Base-by-base conservation (phyloP, 352 stramenopile species). In the Phytophthora citricola region DNA sequence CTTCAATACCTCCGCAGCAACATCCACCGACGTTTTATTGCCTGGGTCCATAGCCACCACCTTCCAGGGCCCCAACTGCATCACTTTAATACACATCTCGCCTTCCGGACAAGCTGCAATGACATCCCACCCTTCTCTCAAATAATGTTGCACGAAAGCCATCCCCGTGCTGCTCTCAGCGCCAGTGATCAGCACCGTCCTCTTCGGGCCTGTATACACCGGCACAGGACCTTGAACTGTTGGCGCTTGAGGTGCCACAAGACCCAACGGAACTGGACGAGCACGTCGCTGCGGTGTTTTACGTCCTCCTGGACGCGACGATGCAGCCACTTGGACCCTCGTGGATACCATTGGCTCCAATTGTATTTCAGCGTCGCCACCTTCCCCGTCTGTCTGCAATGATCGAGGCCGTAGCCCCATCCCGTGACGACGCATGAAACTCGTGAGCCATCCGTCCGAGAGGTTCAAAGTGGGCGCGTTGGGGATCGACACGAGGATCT, bases 141-240 rank as follows among this genome's bases (percentile, higher is more conserved):
- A 57, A 46, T 84, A 84, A 45, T 81, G 70, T 38, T 74, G 22
- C 20, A 71, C 70, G 20, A 87, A 71, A 9, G 64, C 70, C 39
- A 81, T 36, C 0, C 78, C 78, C 11, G 79, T 75, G 17, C 62
- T 72, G 34, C 66, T 71, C 45, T 70, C 75, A 17, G 61, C 63
- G 11, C 79, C 79, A 15, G 79, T 85, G 62, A 88, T 81, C 5
- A 85, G 34, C 38, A 87, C 78, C n/a, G 74, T 82, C 32, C 77
- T 69, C 38, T 63, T 64, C 6, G 61, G 51, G 22, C 62, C 67
- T 9, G 62, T 71, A 50, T 73, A 73, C 15, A 70, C 47, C 3
- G 60, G 47, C 10, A 41, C 17, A 1, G 47, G 53, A 2, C 27
- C 14, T 52, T 51, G 39, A 20, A 26, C 9, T 2, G 26, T 11